A percentile compares a stretch with the other conserved stretches of the same genome.
Conservation (phyloP, 1,139 yeast species). For the Geotrichum restrictum region DNA sequence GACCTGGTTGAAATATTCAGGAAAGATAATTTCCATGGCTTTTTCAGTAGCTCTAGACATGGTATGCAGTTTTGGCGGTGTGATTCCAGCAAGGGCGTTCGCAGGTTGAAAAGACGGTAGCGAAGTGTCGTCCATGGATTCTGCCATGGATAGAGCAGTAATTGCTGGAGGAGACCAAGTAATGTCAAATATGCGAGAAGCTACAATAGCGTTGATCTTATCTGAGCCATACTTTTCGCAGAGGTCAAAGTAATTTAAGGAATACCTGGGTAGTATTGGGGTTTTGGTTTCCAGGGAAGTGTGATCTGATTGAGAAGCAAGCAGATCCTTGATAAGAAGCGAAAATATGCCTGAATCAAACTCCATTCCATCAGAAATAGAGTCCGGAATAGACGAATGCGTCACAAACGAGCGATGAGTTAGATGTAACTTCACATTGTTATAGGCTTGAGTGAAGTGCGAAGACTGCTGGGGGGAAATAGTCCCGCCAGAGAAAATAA, state of each 20-base stretch:
- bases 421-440: constrained; percentile 18
- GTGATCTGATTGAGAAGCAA: constrained; percentile 15
- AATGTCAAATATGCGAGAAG: constrained; percentile 22
- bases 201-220: constrained; percentile 21
- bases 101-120: constrained; percentile 9
- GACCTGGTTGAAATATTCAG: not conserved
- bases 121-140: constrained; percentile 1
- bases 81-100: not conserved
- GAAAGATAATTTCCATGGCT: constrained; percentile 21
- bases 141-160: constrained; percentile 1
- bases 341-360: constrained; percentile 13
- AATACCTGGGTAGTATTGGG: constrained; percentile 7
- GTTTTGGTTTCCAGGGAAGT: not conserved
- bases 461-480: constrained; percentile 22
- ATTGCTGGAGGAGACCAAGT: constrained; percentile 24
- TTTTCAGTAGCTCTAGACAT: constrained; percentile 23
- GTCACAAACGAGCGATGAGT: constrained; percentile 20
- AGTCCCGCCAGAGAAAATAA: constrained; percentile 24
- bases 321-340: constrained; percentile 10
- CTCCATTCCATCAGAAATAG: constrained; percentile 6
- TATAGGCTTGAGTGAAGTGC: constrained; percentile 22
- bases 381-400: constrained; percentile 15
- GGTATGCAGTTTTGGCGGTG: constrained; percentile 22
- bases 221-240: constrained; percentile 23
- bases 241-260: constrained; percentile 21